Evolutionary conservation across 306 rosid genomes (phyloP).

Genomic region (Cyclanthera cordifolia): DNA sequence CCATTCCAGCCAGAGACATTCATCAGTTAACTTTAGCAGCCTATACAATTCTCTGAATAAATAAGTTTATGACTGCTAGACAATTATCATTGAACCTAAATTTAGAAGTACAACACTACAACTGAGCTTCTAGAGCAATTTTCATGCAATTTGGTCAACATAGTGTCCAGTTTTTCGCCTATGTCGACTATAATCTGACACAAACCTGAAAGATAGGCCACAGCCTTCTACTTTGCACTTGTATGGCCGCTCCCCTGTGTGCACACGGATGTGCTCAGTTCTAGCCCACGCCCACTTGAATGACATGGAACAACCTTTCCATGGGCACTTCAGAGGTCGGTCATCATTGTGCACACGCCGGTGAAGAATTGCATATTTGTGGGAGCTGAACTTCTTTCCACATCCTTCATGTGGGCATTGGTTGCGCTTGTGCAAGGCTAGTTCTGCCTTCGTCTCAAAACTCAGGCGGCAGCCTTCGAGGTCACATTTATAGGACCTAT

Average conservation of each 20-base stretch:
- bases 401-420: slow-evolving; percentile 84
- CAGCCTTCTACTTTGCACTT: slow-evolving; percentile 76
- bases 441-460: slow-evolving; percentile 53
- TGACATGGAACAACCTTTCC: slow-evolving; percentile 95
- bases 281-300: slow-evolving; percentile 99
- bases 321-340: slow-evolving; percentile 93
- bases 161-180: slow-evolving; percentile 86
- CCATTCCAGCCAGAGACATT: slow-evolving; percentile 6
- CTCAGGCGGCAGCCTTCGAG: slow-evolving; percentile 80
- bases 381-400: slow-evolving; percentile 85
- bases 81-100: background rate
- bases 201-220: slow-evolving; percentile 83
- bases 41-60: slow-evolving; percentile 11
- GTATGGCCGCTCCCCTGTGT: slow-evolving; percentile 94
- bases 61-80: background rate
- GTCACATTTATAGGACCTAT: slow-evolving; percentile 50
- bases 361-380: slow-evolving; percentile 75
- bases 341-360: slow-evolving; percentile 78
- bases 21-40: background rate
- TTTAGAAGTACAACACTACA: slow-evolving; percentile 6
- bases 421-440: slow-evolving; percentile 64
- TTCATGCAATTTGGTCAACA: slow-evolving; percentile 35
- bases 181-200: slow-evolving; percentile 90
- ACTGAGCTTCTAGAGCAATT: slow-evolving; percentile 5
- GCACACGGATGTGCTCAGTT: slow-evolving; percentile 91